These are phyloP conservation scores for Aspergillus bridgeri DNA, from an alignment of 495 filamentous ascomycete genomes.

Conservation along the genomic window DNA sequence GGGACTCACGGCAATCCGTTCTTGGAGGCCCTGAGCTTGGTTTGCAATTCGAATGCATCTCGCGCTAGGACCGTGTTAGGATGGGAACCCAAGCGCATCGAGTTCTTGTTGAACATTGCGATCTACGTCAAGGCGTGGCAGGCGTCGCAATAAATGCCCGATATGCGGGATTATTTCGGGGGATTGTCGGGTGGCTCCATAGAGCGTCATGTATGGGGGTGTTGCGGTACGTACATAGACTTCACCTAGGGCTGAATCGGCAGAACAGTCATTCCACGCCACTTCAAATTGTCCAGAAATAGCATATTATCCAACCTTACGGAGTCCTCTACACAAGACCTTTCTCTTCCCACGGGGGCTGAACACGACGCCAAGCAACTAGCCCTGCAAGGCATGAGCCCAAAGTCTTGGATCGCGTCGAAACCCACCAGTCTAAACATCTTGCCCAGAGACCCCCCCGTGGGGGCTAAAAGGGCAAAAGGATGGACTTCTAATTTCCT, in stretches of 20 bases:
- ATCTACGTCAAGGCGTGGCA: constrained; percentile 10
- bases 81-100: constrained; percentile 30
- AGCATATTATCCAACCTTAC: no score
- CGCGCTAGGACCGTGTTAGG: constrained; percentile 35
- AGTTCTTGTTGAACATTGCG: constrained; percentile 16
- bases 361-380: not conserved
- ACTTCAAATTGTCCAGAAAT: no score
- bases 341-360: no score
- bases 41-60: constrained; percentile 19
- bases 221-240: no score
- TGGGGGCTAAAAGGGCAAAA: not conserved
- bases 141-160: not conserved
- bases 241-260: no score
- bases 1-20: constrained; percentile 11
- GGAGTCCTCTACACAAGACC: no score
- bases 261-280: not conserved
- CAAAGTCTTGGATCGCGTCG: not conserved
- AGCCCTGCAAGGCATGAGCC: not conserved
- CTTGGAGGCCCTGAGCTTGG: constrained; percentile 13
- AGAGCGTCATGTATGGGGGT: no score
- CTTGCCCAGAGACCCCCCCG: no score
- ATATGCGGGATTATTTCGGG: no score
- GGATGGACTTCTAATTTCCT: not conserved
- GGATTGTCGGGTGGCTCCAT: no score
- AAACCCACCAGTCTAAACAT: no score